Base-by-base conservation (phyloP, 2,329 filamentous ascomycete genomes). In the Bipolaris zeicola region DNA sequence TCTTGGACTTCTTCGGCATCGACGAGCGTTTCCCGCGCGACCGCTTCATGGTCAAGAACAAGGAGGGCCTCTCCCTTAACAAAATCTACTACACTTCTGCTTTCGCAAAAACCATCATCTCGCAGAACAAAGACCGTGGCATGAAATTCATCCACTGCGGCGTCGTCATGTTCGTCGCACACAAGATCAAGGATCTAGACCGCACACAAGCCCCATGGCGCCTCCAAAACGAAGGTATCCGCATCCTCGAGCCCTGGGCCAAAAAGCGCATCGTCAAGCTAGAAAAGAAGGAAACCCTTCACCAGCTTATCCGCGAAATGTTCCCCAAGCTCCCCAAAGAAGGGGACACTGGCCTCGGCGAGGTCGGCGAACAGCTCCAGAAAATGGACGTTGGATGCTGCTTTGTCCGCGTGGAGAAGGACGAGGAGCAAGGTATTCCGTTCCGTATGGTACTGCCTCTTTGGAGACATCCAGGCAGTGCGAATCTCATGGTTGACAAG, bases 401-500 rank as follows among this genome's bases (percentile, higher is more conserved):
- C 73, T 90, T 99, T 41, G 82, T 99, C 16, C 85, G 91, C 47
- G 83, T 98, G 42, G 90, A 95, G 79, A 88, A 91, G 24, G 88
- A 87, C 53, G 88, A 86, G 37, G 81, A 84, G 58, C 82, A 87
- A 66, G 86, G 84, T 11, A 83, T 88, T 62, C 80, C 78, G 70
- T 94, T 98, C 80, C 82, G 86, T 24, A 92, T 97, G 86, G 90
- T 94, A 1, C 83, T 99, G 16, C 95, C 95, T 3, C 81, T 99
- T 26, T 99, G 95, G 95, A 89, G 96, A 78, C 96, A 92, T 73
- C 85, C 96, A 59, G 88, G 93, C 67, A 94, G 90, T 18, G 83
- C 98, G 57, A 99, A 99, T 76, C 85, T 99, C 51, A 99, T 99
- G 95, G 82, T 99, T 71, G 94, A 95, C 47, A 99, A 99, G 81